Base-by-base conservation (phyloP, 495 filamentous ascomycete genomes). In the Aspergillus sclerotioniger region DNA sequence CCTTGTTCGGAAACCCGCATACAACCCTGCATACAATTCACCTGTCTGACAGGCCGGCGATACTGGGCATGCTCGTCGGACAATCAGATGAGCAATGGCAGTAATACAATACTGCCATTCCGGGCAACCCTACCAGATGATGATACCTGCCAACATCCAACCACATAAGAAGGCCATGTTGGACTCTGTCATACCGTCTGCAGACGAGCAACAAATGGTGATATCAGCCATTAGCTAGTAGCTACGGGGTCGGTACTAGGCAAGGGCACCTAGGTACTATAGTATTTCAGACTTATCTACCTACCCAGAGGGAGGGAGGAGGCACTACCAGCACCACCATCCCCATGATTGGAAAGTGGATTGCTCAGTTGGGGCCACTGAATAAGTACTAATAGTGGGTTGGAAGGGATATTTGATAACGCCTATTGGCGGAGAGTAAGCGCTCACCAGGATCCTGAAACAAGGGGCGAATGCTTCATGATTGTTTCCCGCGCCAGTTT, bases 381-480 rank as follows among this genome's bases (percentile, higher is more conserved):
- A 29, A 28, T n/a, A n/a, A n/a, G n/a, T n/a, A n/a, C n/a, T n/a
- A n/a, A n/a, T 19, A 32, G 47, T 31, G 47, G 47, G 47, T 25
- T 25, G 41, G 45, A 54, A 17, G 45, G 31, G n/a, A 39, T 10
- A 32, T 6, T n/a, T 17, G 25, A 13, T 25, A 21, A 6, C 32
- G 41, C 32, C 48, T 32, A 53, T 60, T 63, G 62, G 58, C 56
- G 28, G 25, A 16, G 49, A 32, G 53, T 67, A 63, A 63, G 64
- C 64, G 64, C 64, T 62, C 56, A 62, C 58, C 37, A 47, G 43
- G 19, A 45, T 35, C 44, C 53, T 64, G 64, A 67, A 67, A 67
- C 61, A 64, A 64, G 55, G 65, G 62, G 65, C 54, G 46, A 61
- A 62, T 64, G 62, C 65, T 64, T 67, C 65, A 67, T 55, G 51